Evolutionary conservation across 495 filamentous ascomycete genomes (phyloP), one percentile per base, ranked within the genome.

Genomic region (Glarea lozoyensis): DNA sequence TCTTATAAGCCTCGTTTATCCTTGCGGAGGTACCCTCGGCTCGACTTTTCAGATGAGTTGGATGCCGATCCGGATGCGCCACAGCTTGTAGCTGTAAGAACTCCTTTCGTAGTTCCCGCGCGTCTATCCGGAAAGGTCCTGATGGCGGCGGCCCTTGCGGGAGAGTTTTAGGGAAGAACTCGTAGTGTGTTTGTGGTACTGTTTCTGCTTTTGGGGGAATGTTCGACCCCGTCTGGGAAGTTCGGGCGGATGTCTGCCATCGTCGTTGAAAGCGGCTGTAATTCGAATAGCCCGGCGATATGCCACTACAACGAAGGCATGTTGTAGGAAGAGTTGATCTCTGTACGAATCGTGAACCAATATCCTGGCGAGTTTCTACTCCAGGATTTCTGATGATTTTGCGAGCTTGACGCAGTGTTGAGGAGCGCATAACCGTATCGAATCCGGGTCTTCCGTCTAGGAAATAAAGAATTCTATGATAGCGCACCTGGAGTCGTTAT

Each of bases 1-100:
- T 93, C 47, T 75, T 79, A 71, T 93, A 96, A 0, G 92, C 92
- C 37, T 85, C 75, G 67, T 95, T 94, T 60, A 97, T 85, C 15
- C 73, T 71, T 7, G 86, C 76, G 2, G 83, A 89, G 4, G 79
- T 68, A 0, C 72, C 79, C 61, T 88, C 82, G 17, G 83, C 87
- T 18, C 67, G 72, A 34, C 66, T 59, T 65, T 82, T 84, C 35
- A 49, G 48, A 45, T 42, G 54, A 38, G 35, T 65, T 53, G 17
- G 67, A 60, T 84, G 82, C 25, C 82, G 77, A 64, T 98, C 92
- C 0, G 92, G 92, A 62, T 98, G 92, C 9, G 84, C 70, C 6
- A 66, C 63, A 27, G 76, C 69, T 61, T 98, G 92, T 0, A 94
- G 72, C 38, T 79, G 73, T 0, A 98, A 76, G 65, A 90, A 98